Conservation (phyloP, 1,284 basidiomycete genomes). For the Puccinia horiana region DNA sequence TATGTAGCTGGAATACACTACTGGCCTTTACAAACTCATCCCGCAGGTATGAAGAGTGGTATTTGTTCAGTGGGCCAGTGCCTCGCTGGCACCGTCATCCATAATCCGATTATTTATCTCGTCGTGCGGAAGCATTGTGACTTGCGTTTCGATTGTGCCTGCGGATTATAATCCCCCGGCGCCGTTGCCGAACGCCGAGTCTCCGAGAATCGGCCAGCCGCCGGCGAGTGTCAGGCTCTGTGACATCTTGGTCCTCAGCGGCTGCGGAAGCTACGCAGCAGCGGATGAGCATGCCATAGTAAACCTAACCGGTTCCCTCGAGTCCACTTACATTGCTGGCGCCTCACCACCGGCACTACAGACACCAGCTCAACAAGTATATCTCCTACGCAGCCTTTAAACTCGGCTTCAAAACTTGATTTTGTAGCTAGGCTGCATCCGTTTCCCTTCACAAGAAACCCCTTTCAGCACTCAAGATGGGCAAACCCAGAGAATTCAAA, state of each 20-base stretch:
- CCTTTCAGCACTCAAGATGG: conserved; percentile 34
- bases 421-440: conserved; percentile 50
- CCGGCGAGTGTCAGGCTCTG: no score
- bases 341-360: background rate
- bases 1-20: no score
- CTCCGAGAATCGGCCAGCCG: no score
- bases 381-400: conserved; percentile 47
- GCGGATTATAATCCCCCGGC: no score
- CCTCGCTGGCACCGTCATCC: no score
- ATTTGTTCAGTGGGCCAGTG: no score
- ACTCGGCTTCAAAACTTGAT: conserved; percentile 50
- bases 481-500: conserved; percentile 50
- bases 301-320: conserved; percentile 35
- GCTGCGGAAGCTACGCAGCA: conserved; percentile 18
- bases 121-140: no score
- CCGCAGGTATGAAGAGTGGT: no score
- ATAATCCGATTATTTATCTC: no score
- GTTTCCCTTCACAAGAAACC: background rate
- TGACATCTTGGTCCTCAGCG: background rate
- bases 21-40: no score
- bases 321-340: background rate
- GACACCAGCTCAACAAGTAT: background rate
- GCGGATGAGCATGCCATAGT: conserved; percentile 18
- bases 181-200: no score
- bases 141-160: no score